Evolutionary conservation across 106 monocot genomes (phyloP), one percentile per base, ranked within the genome.

Genomic region (Allium fistulosum): DNA sequence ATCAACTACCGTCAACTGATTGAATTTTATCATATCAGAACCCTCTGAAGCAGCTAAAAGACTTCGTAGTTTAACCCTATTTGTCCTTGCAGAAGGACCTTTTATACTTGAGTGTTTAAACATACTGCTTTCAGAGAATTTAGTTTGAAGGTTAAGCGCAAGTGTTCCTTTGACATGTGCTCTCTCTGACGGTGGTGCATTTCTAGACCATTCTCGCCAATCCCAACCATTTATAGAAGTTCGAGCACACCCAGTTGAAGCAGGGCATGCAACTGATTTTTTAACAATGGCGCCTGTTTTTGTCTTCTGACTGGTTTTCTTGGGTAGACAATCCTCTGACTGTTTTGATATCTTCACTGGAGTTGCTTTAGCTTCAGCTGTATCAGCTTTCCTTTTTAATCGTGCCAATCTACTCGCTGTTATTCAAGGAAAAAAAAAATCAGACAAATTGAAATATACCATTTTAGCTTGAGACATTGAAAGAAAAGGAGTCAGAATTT

Each of bases 41-140:
- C 97, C 97, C 46, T 99, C 97, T 59, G 90, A 84, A 59, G 92
- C 97, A 69, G 97, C 97, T 53, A 99, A 63, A 56, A 99, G 85
- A 45, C 78, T 93, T 8, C 97, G 81, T 49, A 99, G 60, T 56
- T 90, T 99, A 46, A 77, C 92, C 69, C 97, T 82, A 69, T 99
- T 92, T 79, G 92, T 99, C 71, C 97, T 92, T 70, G 97, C 97
- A 72, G 97, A 99, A 71, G 80, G 76, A 26, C 86, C 92, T 63
- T 85, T 92, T 10, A 15, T 27, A 66, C 74, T 79, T 53, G 80
- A 79, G 75, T 18, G 67, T 70, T 80, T 81, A 50, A 68, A 61
- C 26, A 51, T 37, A 69, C 64, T 71, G 55, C 61, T 26, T 46
- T 71, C 72, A 46, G 67, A 77, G 57, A 58, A 51, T 15, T 69